Conservation (phyloP, 2,329 filamentous ascomycete species). For the Arthrobotrys pseudoclavata region DNA sequence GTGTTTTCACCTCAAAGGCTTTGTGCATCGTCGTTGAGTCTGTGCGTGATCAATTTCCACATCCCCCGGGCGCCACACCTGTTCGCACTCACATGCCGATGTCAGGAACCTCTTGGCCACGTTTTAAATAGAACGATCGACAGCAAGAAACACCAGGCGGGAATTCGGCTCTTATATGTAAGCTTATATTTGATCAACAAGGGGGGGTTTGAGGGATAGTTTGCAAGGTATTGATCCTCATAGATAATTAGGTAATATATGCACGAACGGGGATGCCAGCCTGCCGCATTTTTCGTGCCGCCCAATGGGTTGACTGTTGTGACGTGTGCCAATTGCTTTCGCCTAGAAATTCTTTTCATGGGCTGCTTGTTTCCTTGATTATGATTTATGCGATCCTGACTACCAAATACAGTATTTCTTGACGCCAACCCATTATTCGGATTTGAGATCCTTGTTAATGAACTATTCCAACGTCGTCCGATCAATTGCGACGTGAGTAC, state of each 20-base stretch:
- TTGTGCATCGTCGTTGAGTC: neutral
- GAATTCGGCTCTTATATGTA: conserved; percentile 6
- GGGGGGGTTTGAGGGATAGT: neutral
- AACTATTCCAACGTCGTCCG: neutral
- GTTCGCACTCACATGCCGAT: conserved; percentile 4
- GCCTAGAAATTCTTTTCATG: no score
- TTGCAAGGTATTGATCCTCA: neutral
- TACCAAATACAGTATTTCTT: neutral
- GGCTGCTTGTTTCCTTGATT: neutral
- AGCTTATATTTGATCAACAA: conserved; percentile 19
- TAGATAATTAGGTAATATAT: neutral
- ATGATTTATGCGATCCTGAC: neutral
- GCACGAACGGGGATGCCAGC: neutral
- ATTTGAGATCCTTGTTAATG: neutral
- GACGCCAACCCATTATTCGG: conserved; percentile 1
- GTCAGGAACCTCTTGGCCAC: conserved; percentile 3
- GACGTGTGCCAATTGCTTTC: neutral
- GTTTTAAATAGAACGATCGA: conserved; percentile 22
- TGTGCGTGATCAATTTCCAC: neutral
- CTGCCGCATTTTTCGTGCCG: neutral
- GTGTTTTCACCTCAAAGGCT: neutral
- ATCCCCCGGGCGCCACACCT: neutral
- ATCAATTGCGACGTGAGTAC: no score
- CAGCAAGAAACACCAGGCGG: neutral
- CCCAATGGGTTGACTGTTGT: neutral